Conservation (phyloP, 208 protist genomes). For the Crithidia brevicula region DNA sequence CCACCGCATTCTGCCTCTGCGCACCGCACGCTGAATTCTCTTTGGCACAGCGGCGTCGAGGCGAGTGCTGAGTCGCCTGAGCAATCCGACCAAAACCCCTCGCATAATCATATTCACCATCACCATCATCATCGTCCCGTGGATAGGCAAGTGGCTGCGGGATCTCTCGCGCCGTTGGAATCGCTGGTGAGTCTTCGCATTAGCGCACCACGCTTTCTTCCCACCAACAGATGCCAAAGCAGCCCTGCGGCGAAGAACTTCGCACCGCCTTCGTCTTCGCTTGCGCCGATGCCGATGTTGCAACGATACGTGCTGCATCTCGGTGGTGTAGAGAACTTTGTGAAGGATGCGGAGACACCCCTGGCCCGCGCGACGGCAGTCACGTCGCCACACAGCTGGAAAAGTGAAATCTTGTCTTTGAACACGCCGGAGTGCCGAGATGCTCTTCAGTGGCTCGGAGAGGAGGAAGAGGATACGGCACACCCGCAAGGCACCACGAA, state of each 20-base stretch:
- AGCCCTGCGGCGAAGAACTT: too few relatives aligned
- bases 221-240: background rate
- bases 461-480: background rate
- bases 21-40: conserved; percentile 15
- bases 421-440: conserved; percentile 6
- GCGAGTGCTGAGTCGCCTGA: background rate
- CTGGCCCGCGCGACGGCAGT: background rate
- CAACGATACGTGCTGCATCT: conserved; percentile 6
- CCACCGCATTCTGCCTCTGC: background rate
- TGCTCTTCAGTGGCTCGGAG: conserved; percentile 23
- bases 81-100: too few relatives aligned
- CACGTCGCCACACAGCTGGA: background rate
- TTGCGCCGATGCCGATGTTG: too few relatives aligned
- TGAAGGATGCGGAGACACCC: background rate
- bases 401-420: conserved; percentile 20
- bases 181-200: conserved; percentile 14
- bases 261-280: too few relatives aligned
- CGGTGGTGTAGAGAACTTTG: background rate
- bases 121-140: too few relatives aligned
- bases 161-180: background rate
- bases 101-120: too few relatives aligned
- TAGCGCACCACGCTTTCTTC: conserved; percentile 12
- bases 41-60: conserved; percentile 6
- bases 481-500: background rate
- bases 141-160: background rate